Percentiles rank a stretch among this genome's conserved stretches.
Evolutionary conservation across 495 filamentous ascomycete genomes (phyloP).

Genomic region (Amniculicola lignicola): DNA sequence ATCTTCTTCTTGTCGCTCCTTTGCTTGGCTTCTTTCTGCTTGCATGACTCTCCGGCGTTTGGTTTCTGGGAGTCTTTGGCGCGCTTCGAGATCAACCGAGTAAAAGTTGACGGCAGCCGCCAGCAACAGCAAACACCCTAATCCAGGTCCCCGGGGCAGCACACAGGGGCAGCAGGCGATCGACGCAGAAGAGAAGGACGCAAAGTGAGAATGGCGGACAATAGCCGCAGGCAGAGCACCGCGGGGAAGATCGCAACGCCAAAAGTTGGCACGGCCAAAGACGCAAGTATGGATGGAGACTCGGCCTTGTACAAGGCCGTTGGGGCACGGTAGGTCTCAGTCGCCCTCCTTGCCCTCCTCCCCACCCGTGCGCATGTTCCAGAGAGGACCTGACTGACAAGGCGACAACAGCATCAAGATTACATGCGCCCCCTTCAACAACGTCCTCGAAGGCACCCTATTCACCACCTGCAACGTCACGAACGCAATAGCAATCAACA

Average conservation of each 20-base stretch:
- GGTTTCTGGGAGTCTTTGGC: slow-evolving; percentile 28
- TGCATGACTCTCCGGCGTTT: slow-evolving; percentile 33
- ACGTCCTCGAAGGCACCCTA: slow-evolving; percentile 59
- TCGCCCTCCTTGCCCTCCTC: background rate
- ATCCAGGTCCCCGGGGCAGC: background rate
- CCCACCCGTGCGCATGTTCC: background rate
- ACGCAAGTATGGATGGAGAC: slow-evolving; percentile 34
- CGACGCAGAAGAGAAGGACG: background rate
- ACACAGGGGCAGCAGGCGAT: background rate
- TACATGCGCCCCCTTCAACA: slow-evolving; percentile 53
- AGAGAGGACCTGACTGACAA: slow-evolving; percentile 6
- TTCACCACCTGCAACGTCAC: slow-evolving; percentile 66
- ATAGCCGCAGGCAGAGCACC: slow-evolving; percentile 35
- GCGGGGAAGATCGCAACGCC: slow-evolving; percentile 43
- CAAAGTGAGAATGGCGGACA: slow-evolving; percentile 36
- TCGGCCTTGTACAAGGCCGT: slow-evolving; percentile 40
- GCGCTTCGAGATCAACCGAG: slow-evolving; percentile 16
- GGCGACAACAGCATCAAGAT: slow-evolving; percentile 53
- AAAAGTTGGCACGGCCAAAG: slow-evolving; percentile 34
- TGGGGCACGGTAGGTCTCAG: slow-evolving; percentile 39
- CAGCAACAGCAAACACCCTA: background rate
- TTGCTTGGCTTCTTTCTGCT: slow-evolving; percentile 26
- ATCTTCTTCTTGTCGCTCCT: slow-evolving; percentile 33
- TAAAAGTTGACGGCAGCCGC: background rate
- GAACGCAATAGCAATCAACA: slow-evolving; percentile 63